Conservation (phyloP, 192 early-diverging fungal species). For the Rhizophagus clarus region DNA sequence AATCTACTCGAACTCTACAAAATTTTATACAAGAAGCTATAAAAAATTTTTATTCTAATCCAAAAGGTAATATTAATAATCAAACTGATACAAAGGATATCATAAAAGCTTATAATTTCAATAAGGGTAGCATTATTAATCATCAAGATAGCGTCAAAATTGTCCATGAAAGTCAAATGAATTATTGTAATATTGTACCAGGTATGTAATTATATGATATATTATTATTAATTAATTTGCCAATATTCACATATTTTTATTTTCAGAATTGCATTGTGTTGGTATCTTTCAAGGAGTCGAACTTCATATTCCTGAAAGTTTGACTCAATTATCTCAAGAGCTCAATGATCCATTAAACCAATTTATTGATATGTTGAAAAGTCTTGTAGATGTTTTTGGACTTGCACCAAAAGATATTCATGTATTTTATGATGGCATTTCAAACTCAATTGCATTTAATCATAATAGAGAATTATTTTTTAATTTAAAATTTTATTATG, state of each 20-base stretch:
- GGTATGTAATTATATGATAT: no score
- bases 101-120: slow-evolving; percentile 30
- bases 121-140: slow-evolving; percentile 36
- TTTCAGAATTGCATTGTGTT: no score
- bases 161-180: no score
- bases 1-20: neutral
- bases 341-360: slow-evolving; percentile 31
- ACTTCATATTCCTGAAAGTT: slow-evolving; percentile 38
- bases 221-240: no score
- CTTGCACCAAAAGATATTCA: slow-evolving; percentile 59
- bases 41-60: slow-evolving; percentile 39
- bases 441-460: slow-evolving; percentile 81
- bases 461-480: slow-evolving; percentile 76
- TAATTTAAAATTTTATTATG: slow-evolving; percentile 78
- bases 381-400: slow-evolving; percentile 62
- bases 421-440: slow-evolving; percentile 74
- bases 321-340: slow-evolving; percentile 39
- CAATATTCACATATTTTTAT: no score
- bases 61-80: slow-evolving; percentile 33
- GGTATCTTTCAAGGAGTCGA: slow-evolving; percentile 34
- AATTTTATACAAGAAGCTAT: slow-evolving; percentile 26
- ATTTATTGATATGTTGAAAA: slow-evolving; percentile 48
- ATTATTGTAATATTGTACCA: no score
- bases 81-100: slow-evolving; percentile 30
- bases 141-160: no score